phyloP scores from a whole-genome alignment of 352 stramenopile species.

The Globisporangium paddicum region DNA sequence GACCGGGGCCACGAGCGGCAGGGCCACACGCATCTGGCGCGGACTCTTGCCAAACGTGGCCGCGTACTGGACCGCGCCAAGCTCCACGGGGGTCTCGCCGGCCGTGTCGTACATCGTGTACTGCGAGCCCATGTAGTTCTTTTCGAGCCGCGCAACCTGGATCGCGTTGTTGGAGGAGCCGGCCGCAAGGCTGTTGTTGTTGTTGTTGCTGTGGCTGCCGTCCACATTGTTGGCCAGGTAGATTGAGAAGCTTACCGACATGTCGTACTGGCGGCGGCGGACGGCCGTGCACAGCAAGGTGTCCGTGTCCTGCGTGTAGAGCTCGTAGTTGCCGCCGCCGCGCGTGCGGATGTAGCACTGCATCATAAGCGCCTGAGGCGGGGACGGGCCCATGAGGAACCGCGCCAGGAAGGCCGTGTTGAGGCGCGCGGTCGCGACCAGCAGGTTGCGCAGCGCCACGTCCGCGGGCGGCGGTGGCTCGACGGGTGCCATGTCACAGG shows the following conservation, averaged over 20 bases:
- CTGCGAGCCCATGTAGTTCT: constrained; percentile 88
- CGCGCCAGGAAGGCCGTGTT: constrained; percentile 45
- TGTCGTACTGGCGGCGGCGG: constrained; percentile 80
- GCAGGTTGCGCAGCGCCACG: constrained; percentile 53
- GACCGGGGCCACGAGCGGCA: constrained; percentile 50
- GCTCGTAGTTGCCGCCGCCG: constrained; percentile 76
- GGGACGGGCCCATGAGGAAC: constrained; percentile 57
- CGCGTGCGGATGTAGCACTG: constrained; percentile 86
- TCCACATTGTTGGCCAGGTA: constrained; percentile 56
- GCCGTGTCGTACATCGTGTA: constrained; percentile 82
- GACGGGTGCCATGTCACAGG: constrained; percentile 62
- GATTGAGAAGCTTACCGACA: constrained; percentile 84
- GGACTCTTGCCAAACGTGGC: constrained; percentile 84
- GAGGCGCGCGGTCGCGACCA: constrained; percentile 53
- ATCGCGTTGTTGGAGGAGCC: constrained; percentile 24
- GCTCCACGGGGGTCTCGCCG: constrained; percentile 44
- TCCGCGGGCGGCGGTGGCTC: constrained; percentile 72
- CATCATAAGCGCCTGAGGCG: constrained; percentile 66
- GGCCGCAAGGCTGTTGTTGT: no score
- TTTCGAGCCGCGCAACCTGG: constrained; percentile 73
- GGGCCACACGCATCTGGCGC: constrained; percentile 75
- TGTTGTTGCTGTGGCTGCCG: constrained; percentile 12
- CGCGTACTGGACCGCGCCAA: constrained; percentile 81
- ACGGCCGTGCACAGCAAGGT: constrained; percentile 72
- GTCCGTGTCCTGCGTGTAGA: constrained; percentile 82